Conservation (phyloP, 768 basidiomycete genomes). For the Pisolithus marmoratus region DNA sequence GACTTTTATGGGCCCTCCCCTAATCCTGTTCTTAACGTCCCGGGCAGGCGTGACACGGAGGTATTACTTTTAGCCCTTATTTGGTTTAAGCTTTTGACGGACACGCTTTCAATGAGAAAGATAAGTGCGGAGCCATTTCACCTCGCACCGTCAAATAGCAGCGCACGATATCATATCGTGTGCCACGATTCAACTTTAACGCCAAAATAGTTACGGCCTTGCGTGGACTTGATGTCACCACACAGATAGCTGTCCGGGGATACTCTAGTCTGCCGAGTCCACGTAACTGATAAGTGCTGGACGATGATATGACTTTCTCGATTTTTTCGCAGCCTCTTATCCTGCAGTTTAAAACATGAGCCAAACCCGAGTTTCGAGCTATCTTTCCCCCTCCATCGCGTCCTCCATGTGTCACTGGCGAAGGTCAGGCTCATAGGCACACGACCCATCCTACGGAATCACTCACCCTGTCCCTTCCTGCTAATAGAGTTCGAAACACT, state of each 20-base stretch:
- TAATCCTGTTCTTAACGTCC: slow-evolving; percentile 15
- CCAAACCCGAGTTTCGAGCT: slow-evolving; percentile 1
- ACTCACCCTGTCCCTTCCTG: slow-evolving; percentile 6
- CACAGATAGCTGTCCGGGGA: slow-evolving; percentile 17
- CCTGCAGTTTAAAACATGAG: slow-evolving; percentile 21
- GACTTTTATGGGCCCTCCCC: slow-evolving; percentile 13
- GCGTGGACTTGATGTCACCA: slow-evolving; percentile 21
- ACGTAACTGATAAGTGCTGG: slow-evolving; percentile 20
- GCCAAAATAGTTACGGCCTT: slow-evolving; percentile 27
- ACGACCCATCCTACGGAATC: slow-evolving; percentile 9
- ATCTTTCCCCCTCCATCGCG: slow-evolving; percentile 12
- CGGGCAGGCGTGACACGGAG: slow-evolving; percentile 17
- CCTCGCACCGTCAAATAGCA: slow-evolving; percentile 17
- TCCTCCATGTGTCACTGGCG: slow-evolving; percentile 63
- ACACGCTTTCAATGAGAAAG: slow-evolving; percentile 11
- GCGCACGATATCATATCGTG: slow-evolving; percentile 10
- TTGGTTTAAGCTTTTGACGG: slow-evolving; percentile 30
- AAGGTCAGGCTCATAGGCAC: slow-evolving; percentile 41
- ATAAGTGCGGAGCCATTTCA: slow-evolving; percentile 11
- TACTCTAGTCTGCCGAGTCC: slow-evolving; percentile 13
- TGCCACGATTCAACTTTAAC: slow-evolving; percentile 3
- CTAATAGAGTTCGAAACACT: slow-evolving; percentile 54
- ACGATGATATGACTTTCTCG: slow-evolving; percentile 18
- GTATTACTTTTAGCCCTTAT: slow-evolving; percentile 29
- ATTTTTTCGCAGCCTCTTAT: slow-evolving; percentile 12